A percentile compares a stretch with the other conserved stretches of the same genome.
Conservation (phyloP, 768 basidiomycete genomes). For the Cystofilobasidium ferigula region DNA sequence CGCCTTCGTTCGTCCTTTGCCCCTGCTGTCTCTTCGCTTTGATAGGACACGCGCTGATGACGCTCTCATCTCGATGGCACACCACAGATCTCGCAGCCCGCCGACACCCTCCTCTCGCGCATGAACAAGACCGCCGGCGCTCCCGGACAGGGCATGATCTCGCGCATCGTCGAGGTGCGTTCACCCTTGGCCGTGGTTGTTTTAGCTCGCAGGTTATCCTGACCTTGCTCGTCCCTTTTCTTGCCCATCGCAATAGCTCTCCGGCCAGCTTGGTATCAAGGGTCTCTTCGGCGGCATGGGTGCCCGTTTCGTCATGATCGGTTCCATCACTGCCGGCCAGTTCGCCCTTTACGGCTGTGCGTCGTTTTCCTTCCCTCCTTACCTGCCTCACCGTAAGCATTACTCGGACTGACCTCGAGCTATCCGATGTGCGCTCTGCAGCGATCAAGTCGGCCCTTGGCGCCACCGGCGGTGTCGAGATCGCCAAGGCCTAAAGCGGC, state of each 20-base stretch:
- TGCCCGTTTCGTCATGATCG: slow-evolving; percentile 41
- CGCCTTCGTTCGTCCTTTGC: slow-evolving; percentile 42
- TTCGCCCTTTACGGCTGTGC: slow-evolving; percentile 38
- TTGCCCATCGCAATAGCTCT: slow-evolving; percentile 31
- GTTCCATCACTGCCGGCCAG: slow-evolving; percentile 42
- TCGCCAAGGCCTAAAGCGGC: slow-evolving; percentile 20
- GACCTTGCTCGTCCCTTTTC: background rate
- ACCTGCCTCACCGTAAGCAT: background rate
- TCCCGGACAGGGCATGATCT: slow-evolving; percentile 40
- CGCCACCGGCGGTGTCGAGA: slow-evolving; percentile 36
- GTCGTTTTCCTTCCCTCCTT: background rate
- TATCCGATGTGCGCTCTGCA: slow-evolving; percentile 39
- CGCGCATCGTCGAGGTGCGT: slow-evolving; percentile 31
- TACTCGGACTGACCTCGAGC: too few species aligned
- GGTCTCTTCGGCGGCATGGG: slow-evolving; percentile 43
- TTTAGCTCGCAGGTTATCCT: too few species aligned
- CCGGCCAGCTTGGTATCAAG: slow-evolving; percentile 39
- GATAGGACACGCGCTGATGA: background rate
- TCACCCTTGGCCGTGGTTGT: too few species aligned
- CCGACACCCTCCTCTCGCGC: slow-evolving; percentile 82
- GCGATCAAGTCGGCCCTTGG: slow-evolving; percentile 40
- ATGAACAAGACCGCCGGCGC: slow-evolving; percentile 67
- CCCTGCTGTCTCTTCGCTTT: background rate
- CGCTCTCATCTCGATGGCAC: slow-evolving; percentile 36
- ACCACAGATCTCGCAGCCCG: slow-evolving; percentile 71